Conservation (phyloP, 1,284 basidiomycete species). For the Clitocybe nebularis region DNA sequence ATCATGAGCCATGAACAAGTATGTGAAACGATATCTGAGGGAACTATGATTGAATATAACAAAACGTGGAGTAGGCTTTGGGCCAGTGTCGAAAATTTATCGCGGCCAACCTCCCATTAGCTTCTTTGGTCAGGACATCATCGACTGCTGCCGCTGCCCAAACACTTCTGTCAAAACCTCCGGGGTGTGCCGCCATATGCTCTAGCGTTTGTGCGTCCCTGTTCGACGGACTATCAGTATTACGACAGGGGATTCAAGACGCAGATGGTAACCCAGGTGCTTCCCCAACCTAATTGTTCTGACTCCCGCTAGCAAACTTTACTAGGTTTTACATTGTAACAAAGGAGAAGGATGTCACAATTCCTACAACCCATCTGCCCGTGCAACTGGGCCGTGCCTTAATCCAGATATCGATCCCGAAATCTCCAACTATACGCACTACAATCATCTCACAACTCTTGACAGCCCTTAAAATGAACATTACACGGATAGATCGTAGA, state of each 20-base stretch:
- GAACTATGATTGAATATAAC: slow-evolving; percentile 3
- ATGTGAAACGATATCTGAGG: slow-evolving; percentile 11
- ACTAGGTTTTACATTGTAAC: slow-evolving; percentile 20
- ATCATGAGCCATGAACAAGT: slow-evolving; percentile 79
- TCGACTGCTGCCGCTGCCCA: slow-evolving; percentile 72
- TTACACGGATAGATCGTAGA: slow-evolving; percentile 59
- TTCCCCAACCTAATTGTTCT: no score
- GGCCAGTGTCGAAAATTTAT: slow-evolving; percentile 72
- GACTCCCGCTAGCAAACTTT: slow-evolving; percentile 16
- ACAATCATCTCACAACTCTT: slow-evolving; percentile 24
- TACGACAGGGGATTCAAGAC: slow-evolving; percentile 62
- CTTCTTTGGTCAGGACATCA: slow-evolving; percentile 45
- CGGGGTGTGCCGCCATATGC: slow-evolving; percentile 66
- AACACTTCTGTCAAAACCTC: slow-evolving; percentile 39
- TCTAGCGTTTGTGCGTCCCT: slow-evolving; percentile 57
- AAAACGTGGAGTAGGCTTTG: slow-evolving; percentile 47
- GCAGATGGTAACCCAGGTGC: slow-evolving; percentile 40
- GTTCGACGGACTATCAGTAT: slow-evolving; percentile 53
- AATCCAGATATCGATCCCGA: slow-evolving; percentile 18
- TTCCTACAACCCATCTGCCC: slow-evolving; percentile 5
- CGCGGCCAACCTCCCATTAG: slow-evolving; percentile 45
- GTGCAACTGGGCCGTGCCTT: slow-evolving; percentile 9
- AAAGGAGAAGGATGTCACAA: slow-evolving; percentile 2
- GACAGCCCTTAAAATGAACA: slow-evolving; percentile 22
- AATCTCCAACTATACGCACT: slow-evolving; percentile 7